Base-by-base conservation (phyloP, 108 stramenopile species). In the Fistulifera solaris region DNA sequence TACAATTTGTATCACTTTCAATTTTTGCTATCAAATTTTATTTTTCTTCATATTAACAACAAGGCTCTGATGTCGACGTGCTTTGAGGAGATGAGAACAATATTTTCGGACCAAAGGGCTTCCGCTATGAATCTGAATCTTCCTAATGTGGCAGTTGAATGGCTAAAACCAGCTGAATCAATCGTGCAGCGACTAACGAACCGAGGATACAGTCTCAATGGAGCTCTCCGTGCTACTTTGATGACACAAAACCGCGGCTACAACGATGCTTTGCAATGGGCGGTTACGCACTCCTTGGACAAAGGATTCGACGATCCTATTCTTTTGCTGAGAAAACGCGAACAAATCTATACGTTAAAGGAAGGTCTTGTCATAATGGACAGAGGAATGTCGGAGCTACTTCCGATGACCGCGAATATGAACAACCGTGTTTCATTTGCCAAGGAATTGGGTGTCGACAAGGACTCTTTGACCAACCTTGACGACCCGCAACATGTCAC, bases 251-350 rank as follows among this genome's bases (percentile, higher is more conserved):
- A 86, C 48, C 56, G 65, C 23, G 61, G 77, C 19, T 76, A 72
- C 45, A 63, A 69, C 21, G 77, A 63, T 15, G 90, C 90, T 22
- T 58, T 87, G 14, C 52, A 63, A 3, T 92, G 90, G 90, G 85
- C 83, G 25, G 82, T 88, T 0, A 44, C 59, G 40, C 86, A 92
- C 44, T 72, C 80, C 11, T 52, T 73, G 56, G 82, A 92, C 52
- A 24, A 56, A 38, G 70, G 80, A 40, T 86, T 87, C 59, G 72
- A 87, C 59, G 44, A 65, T 8, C 89, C 89, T 0, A 49, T 87
- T 31, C 52, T 66, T 38, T 25, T 77, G 45, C 38, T 81, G 5
- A 61, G 56, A 47, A 26, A 48, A 5, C 38, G 44, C 13, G 48
- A 55, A 26, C 19, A 40, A 5, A 47, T 40, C 38, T 63, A 27